Conservation (phyloP, 1,284 basidiomycete species). For the Trichosporon ovoides region DNA sequence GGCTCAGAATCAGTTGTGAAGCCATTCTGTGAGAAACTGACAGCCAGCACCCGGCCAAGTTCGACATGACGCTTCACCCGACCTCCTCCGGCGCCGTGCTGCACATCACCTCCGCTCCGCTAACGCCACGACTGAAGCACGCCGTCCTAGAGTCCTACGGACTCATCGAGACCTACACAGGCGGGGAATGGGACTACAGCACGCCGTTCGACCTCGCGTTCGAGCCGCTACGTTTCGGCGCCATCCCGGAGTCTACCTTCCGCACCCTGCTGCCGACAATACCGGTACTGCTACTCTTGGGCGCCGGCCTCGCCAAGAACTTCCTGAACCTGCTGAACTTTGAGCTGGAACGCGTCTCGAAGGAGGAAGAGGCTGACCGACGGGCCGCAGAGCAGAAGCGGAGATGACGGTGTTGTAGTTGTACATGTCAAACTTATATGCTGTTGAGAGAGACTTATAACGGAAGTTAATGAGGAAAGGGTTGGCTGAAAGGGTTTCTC, state of each 20-base stretch:
- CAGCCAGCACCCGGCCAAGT: constrained; percentile 23
- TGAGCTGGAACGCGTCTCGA: background rate
- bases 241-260: constrained; percentile 29
- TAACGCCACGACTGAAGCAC: constrained; percentile 27
- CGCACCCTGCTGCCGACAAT: background rate
- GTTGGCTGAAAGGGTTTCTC: background rate
- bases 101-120: constrained; percentile 15
- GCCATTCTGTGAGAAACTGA: background rate
- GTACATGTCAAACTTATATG: constrained; percentile 1
- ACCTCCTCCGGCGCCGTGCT: constrained; percentile 10
- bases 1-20: no score
- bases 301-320: background rate
- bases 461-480: background rate
- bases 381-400: background rate
- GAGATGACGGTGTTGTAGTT: background rate
- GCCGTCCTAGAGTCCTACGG: constrained; percentile 8
- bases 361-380: background rate
- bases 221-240: constrained; percentile 36
- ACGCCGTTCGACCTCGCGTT: constrained; percentile 30
- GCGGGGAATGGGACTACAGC: constrained; percentile 8
- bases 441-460: background rate
- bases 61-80: constrained; percentile 15
- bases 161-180: background rate
- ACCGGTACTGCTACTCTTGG: background rate
- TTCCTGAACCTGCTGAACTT: background rate